Evolutionary conservation across 2,329 filamentous ascomycete genomes (phyloP).

Genomic region (Penicillium sp.): DNA sequence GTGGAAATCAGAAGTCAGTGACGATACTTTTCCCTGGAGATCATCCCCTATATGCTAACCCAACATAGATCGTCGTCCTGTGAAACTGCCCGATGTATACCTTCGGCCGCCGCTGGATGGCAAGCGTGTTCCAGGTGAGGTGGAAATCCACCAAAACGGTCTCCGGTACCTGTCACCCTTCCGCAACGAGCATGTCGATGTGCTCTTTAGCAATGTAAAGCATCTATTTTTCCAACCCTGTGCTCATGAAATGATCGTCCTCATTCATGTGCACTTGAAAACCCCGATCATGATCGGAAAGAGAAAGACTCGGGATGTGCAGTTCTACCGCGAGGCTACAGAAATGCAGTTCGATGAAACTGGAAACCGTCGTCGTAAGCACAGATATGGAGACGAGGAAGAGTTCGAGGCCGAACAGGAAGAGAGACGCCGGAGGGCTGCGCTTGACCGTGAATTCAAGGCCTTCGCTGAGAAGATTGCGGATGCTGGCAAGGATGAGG

Average conservation of each 20-base stretch:
- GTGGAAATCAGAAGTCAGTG: slow-evolving; percentile 84
- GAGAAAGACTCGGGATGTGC: slow-evolving; percentile 98
- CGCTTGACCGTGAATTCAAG: slow-evolving; percentile 94
- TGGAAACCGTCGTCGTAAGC: slow-evolving; percentile 95
- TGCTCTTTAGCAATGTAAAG: slow-evolving; percentile 97
- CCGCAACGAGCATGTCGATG: slow-evolving; percentile 81
- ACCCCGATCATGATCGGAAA: slow-evolving; percentile 98
- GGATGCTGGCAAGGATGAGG: slow-evolving; percentile 87
- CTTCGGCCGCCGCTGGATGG: slow-evolving; percentile 94
- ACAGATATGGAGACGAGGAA: slow-evolving; percentile 95
- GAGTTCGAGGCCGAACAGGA: slow-evolving; percentile 99
- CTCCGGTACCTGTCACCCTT: slow-evolving; percentile 86
- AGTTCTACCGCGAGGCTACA: slow-evolving; percentile 96
- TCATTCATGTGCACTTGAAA: slow-evolving; percentile 97
- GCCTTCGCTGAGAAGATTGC: slow-evolving; percentile 96
- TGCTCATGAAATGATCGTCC: slow-evolving; percentile 92
- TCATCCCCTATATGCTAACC: slow-evolving; percentile 38
- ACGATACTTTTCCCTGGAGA: not conserved
- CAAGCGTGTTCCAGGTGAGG: slow-evolving; percentile 91
- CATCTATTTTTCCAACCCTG: slow-evolving; percentile 99
- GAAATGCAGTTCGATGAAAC: slow-evolving; percentile 99
- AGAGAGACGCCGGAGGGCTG: slow-evolving; percentile 84
- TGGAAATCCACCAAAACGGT: slow-evolving; percentile 99
- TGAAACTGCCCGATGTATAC: slow-evolving; percentile 90
- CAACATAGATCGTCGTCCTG: slow-evolving; percentile 76